Conservation (phyloP, 257 asterid genomes). For the Solanum clarkiae region DNA sequence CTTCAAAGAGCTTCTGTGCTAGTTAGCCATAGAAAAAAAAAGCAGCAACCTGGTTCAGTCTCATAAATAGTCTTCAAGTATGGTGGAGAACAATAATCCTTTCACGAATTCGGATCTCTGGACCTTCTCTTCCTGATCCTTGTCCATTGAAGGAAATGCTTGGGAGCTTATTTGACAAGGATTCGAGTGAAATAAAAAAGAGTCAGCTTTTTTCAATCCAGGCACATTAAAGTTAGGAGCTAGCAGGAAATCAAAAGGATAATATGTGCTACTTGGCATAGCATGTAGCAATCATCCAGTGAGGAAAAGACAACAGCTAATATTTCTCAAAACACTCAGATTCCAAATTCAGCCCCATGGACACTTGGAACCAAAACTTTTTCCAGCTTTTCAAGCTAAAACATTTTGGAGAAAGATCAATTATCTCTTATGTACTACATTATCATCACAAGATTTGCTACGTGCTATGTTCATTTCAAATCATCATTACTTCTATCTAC, state of each 20-base stretch:
- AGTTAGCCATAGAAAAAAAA: neutral
- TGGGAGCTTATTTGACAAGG: slow-evolving; percentile 3
- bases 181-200: neutral
- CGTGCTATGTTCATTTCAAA: neutral
- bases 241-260: neutral
- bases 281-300: neutral
- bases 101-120: slow-evolving; percentile 16
- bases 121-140: slow-evolving; percentile 16
- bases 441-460: neutral
- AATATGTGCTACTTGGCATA: neutral
- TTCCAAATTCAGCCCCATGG: neutral
- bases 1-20: neutral
- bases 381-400: neutral
- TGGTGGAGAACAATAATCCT: slow-evolving; percentile 19
- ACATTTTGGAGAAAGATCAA: neutral
- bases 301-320: neutral
- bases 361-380: neutral
- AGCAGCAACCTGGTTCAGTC: neutral
- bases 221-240: neutral
- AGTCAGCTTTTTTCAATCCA: neutral
- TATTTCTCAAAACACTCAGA: neutral
- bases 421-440: neutral
- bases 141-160: slow-evolving; percentile 1
- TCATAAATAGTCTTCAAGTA: slow-evolving; percentile 13
- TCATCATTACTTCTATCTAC: neutral